Evolutionary conservation across 176 grass and related monocot genomes (phyloP), one percentile per base, ranked within the genome.

Genomic region (Musa itinerans): DNA sequence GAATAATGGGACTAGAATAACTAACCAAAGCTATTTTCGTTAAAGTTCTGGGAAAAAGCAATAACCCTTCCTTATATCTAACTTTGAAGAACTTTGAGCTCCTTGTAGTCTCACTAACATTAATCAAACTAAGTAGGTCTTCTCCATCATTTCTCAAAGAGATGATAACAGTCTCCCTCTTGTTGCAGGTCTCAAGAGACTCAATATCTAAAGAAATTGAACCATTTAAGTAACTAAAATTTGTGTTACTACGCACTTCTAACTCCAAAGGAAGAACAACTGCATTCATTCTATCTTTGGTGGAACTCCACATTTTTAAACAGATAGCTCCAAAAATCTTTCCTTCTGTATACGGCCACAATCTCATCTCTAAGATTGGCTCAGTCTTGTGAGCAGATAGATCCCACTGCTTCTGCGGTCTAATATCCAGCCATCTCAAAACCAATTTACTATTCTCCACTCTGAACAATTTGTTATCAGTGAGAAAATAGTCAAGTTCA

Each of bases 231-330:
- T 85, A 65, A 74, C 77, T 83, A 78, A 76, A 94, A 66, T 78
- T 89, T 43, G 76, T 55, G 68, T 69, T 80, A 0, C 65, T 76
- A 74, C 89, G 88, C 53, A 94, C 88, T 78, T 91, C 82, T 64
- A 99, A 69, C 59, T 94, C 95, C 84, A 99, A 80, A 22, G 90
- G 95, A 75, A 91, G 81, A 72, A 99, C 82, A 81, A 89, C 64
- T 69, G 83, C 83, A 62, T 76, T 78, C 10, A 78, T 20, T 55
- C 59, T 86, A 72, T 85, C 78, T 69, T 70, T 26, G 34, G 82
- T 87, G 59, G 54, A 68, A 56, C 84, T 91, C 75, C 83, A 71
- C 50, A 99, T 67, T 71, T 91, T 99, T 81, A 94, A 76, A 81
- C 81, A 94, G 83, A 91, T 84, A 78, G 91, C 90, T 85, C 95